phyloP scores from a whole-genome alignment of 805 yeast species.

The Candida xiaguanensis region DNA sequence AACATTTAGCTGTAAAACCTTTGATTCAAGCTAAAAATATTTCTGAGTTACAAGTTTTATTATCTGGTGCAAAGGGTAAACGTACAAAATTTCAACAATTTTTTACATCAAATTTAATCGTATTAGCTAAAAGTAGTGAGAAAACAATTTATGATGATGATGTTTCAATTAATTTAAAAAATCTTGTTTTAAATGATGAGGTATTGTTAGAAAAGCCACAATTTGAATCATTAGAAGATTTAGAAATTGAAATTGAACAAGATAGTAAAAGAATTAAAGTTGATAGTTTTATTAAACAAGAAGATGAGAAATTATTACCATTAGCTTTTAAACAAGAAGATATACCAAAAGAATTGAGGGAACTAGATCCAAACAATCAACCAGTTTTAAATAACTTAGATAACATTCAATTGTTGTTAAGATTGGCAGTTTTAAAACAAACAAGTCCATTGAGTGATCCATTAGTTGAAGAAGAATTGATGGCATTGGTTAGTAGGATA shows the following conservation, averaged over 20 bases:
- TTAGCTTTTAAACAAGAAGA: constrained; percentile 57
- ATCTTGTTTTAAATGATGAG: constrained; percentile 68
- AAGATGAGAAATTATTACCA: constrained; percentile 47
- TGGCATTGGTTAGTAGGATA: constrained; percentile 71
- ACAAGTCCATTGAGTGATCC: constrained; percentile 70
- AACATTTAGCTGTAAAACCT: constrained; percentile 54
- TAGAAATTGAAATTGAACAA: constrained; percentile 31
- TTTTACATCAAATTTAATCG: constrained; percentile 69
- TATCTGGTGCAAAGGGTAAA: constrained; percentile 87
- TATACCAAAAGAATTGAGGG: constrained; percentile 52
- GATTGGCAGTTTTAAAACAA: constrained; percentile 59
- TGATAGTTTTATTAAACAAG: constrained; percentile 25
- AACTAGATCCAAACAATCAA: constrained; percentile 76
- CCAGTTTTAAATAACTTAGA: constrained; percentile 72
- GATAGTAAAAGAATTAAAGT: constrained; percentile 37
- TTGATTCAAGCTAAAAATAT: constrained; percentile 54
- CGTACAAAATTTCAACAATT: constrained; percentile 78
- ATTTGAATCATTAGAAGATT: constrained; percentile 57
- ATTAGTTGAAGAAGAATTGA: constrained; percentile 77
- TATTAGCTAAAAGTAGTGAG: constrained; percentile 59
- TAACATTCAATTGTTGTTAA: constrained; percentile 65
- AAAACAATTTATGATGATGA: constrained; percentile 19
- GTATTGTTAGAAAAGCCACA: constrained; percentile 70
- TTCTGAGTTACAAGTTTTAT: constrained; percentile 56
- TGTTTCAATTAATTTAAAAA: constrained; percentile 27